Conservation (phyloP, 176 grass and related monocot genomes). For the Pontederia paniculata region DNA sequence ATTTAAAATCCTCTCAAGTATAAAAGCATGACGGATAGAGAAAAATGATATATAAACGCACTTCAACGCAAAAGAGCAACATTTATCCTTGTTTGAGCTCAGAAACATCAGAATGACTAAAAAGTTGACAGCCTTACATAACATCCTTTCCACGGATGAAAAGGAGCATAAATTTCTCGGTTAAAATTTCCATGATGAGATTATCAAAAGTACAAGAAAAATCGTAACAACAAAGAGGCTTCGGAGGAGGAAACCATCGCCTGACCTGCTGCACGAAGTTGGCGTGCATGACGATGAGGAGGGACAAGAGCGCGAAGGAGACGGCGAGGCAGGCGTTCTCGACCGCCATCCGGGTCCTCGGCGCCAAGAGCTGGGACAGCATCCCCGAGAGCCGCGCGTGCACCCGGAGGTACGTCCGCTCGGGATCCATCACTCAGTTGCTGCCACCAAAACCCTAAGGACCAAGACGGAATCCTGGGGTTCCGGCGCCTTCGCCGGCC, state of each 20-base stretch:
- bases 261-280: conserved; percentile 99
- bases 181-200: background rate
- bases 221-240: background rate
- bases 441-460: background rate
- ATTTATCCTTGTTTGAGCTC: no score
- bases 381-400: conserved; percentile 90
- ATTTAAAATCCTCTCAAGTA: no score
- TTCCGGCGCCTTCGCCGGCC: background rate
- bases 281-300: conserved; percentile 94
- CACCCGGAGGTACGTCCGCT: conserved; percentile 94
- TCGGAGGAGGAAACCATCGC: background rate
- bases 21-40: no score
- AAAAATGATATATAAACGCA: no score
- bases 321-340: conserved; percentile 82
- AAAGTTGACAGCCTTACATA: no score
- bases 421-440: conserved; percentile 62
- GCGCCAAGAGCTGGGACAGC: conserved; percentile 94
- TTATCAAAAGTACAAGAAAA: conserved; percentile 3
- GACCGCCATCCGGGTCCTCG: conserved; percentile 76
- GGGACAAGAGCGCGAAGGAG: conserved; percentile 75
- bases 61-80: no score
- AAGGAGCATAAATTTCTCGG: background rate
- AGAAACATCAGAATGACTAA: no score
- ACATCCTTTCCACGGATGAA: no score
- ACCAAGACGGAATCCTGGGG: background rate